Percentiles rank a stretch among this genome's conserved stretches.
phyloP scores from a whole-genome alignment of 768 basidiomycete genomes.

The Amanita pallidorosea region DNA sequence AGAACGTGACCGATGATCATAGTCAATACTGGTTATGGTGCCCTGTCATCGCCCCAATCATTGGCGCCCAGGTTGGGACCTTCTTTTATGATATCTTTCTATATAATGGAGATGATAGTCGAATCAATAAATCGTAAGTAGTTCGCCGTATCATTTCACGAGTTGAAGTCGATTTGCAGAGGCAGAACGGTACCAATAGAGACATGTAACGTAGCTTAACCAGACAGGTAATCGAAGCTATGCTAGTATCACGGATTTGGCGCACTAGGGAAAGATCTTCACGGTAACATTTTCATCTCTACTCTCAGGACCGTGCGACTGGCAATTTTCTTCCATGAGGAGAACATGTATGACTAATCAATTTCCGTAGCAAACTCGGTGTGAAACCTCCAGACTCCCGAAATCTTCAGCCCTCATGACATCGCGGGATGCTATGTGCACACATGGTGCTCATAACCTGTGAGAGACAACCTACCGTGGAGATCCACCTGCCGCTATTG shows the following conservation, averaged over 20 bases:
- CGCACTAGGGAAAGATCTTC: too few relatives aligned
- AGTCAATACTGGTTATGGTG: conserved; percentile 74
- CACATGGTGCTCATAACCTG: neutral
- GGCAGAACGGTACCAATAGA: neutral
- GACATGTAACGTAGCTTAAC: neutral
- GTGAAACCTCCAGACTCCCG: neutral
- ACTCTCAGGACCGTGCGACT: too few relatives aligned
- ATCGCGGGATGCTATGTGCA: neutral
- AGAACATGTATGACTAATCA: neutral
- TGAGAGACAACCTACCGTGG: neutral
- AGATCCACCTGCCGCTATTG: neutral
- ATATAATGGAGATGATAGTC: conserved; percentile 44
- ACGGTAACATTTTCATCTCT: too few relatives aligned
- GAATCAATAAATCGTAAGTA: conserved; percentile 37
- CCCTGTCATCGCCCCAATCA: conserved; percentile 46
- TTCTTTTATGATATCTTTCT: conserved; percentile 52
- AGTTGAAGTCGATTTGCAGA: neutral
- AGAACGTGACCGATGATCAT: conserved; percentile 13
- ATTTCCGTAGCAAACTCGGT: neutral
- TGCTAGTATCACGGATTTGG: neutral
- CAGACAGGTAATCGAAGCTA: neutral
- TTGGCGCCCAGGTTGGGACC: conserved; percentile 47
- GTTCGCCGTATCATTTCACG: neutral
- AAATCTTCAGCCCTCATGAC: neutral
- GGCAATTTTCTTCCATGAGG: too few relatives aligned